Conservation (phyloP, 768 basidiomycete genomes). For the Ramaria sp. region DNA sequence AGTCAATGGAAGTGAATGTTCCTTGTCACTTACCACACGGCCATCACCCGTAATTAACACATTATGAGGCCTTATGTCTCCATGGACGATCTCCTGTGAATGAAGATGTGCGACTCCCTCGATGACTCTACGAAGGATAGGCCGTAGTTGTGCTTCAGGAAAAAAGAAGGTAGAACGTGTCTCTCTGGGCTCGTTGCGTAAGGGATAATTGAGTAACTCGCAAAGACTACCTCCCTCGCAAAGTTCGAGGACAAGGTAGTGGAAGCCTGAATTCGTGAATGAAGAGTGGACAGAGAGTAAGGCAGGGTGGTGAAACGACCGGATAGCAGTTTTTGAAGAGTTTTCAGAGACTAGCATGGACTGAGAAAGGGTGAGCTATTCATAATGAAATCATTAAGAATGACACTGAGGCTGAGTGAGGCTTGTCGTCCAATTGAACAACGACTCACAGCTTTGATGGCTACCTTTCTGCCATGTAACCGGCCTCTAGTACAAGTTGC, state of each 20-base stretch:
- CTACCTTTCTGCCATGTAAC: slow-evolving; percentile 30
- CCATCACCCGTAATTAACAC: slow-evolving; percentile 30
- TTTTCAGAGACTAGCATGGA: not conserved
- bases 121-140: slow-evolving; percentile 27
- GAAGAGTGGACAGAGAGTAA: slow-evolving; percentile 35
- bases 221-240: slow-evolving; percentile 30
- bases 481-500: slow-evolving; percentile 35
- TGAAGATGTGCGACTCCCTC: slow-evolving; percentile 34
- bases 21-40: slow-evolving; percentile 26
- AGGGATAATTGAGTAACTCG: slow-evolving; percentile 16
- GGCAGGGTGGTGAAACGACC: slow-evolving; percentile 36
- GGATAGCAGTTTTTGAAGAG: not conserved
- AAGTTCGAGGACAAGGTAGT: slow-evolving; percentile 34
- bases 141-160: slow-evolving; percentile 26
- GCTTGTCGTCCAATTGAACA: too few species aligned
- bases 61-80: slow-evolving; percentile 29
- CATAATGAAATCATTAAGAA: not conserved
- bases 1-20: not conserved
- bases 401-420: too few species aligned
- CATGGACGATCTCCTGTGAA: slow-evolving; percentile 32
- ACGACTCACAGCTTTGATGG: slow-evolving; percentile 30
- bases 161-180: slow-evolving; percentile 16
- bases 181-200: not conserved
- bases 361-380: not conserved
- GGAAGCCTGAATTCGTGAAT: slow-evolving; percentile 23